Conservation (phyloP, 2,329 filamentous ascomycete species). For the Colletotrichum spaethianum region DNA sequence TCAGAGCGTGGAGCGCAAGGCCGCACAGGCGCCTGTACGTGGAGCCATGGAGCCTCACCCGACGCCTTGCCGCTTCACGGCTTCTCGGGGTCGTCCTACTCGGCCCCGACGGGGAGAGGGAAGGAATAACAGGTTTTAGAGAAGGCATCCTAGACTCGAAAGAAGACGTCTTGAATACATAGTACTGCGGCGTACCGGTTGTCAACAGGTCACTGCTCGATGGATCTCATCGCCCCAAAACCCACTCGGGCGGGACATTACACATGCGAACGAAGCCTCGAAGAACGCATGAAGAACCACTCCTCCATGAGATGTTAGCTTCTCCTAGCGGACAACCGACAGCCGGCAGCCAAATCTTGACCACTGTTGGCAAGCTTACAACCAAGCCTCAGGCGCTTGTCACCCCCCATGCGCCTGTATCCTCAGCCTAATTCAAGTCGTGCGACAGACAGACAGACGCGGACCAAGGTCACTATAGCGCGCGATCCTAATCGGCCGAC, state of each 20-base stretch:
- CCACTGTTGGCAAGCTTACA: background rate
- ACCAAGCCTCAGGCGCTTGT: background rate
- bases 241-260: slow-evolving; percentile 14
- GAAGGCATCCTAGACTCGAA: too few species aligned
- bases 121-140: background rate
- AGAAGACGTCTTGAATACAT: background rate
- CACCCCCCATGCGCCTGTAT: slow-evolving; percentile 6
- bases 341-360: background rate
- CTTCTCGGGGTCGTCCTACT: slow-evolving; percentile 9
- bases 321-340: background rate
- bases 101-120: slow-evolving; percentile 20
- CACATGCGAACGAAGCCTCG: slow-evolving; percentile 35
- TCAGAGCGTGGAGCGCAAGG: slow-evolving; percentile 11
- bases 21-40: slow-evolving; percentile 17
- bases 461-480: slow-evolving; percentile 14
- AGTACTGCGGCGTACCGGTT: background rate
- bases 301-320: background rate
- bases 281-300: slow-evolving; percentile 36
- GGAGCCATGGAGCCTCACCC: slow-evolving; percentile 29
- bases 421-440: slow-evolving; percentile 29
- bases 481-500: slow-evolving; percentile 17
- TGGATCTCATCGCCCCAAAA: slow-evolving; percentile 13
- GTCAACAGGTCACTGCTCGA: background rate
- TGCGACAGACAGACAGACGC: slow-evolving; percentile 28
- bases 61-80: slow-evolving; percentile 22